Evolutionary conservation across 345 rosid genomes (phyloP), one percentile per base, ranked within the genome.

Genomic region (Syzygium jambos): DNA sequence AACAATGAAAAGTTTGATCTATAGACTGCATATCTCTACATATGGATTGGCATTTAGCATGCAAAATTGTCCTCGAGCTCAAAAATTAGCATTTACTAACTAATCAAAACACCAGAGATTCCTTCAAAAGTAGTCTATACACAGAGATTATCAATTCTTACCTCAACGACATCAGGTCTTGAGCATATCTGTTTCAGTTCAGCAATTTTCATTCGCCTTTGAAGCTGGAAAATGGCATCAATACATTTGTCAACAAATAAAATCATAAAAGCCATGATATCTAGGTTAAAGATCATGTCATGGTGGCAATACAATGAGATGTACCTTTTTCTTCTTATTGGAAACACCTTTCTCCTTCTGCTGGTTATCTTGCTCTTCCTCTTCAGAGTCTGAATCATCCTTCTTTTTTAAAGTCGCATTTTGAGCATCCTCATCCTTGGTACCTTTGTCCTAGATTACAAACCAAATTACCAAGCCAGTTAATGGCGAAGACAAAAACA

Each of bases 121-220:
- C 82, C 41, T 52, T 68, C 43, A 86, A 17, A 29, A 34, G 65
- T 13, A 78, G 41, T 46, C 25, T 27, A 78, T 27, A 59, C 25
- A 53, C n/a, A 56, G 13, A 49, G 63, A 78, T 25, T 17, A 87
- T 38, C 78, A 49, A 87, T 59, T 52, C 89, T 53, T 92, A 98
- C 99, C 98, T 96, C 99, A 84, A 98, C 99, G 43, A 96, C 99
- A 96, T 96, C 99, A 88, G 99, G 99, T 93, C 98, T 96, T 25
- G 98, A 91, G 87, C 98, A 96, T 22, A 96, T 96, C 90, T 96
- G 98, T 91, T 98, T 98, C 65, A 98, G 92, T 90, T 95, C 95
- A 87, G 98, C 98, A 93, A 96, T 94, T 89, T 96, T 98, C 99
- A 98, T 96, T 88, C 98, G 92, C 59, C 98, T 90, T 91, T 94